A percentile compares a stretch with the other conserved stretches of the same genome.
Conservation (phyloP, 1,284 basidiomycete species). For the Mycena sp. region DNA sequence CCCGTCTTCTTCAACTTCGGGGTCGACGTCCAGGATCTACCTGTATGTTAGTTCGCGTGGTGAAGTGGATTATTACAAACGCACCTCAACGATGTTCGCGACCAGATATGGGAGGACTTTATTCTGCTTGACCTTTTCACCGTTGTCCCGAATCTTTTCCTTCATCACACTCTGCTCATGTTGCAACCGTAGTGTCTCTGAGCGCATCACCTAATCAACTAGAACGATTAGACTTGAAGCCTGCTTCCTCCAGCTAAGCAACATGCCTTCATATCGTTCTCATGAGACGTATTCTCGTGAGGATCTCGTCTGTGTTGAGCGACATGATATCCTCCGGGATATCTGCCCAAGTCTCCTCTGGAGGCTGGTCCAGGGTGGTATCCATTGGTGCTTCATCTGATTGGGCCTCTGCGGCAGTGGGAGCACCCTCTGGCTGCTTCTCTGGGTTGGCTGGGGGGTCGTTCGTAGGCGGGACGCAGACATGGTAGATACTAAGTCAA, state of each 20-base stretch:
- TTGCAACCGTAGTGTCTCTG: conserved; percentile 90
- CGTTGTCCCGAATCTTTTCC: conserved; percentile 98
- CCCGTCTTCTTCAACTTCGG: conserved; percentile 92
- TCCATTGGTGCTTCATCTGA: conserved; percentile 71
- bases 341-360: conserved; percentile 84
- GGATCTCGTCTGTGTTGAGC: conserved; percentile 83
- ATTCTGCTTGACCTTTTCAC: conserved; percentile 99
- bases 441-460: conserved; percentile 59
- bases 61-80: conserved; percentile 34
- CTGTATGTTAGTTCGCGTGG: no score
- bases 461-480: conserved; percentile 71
- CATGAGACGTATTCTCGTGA: conserved; percentile 87
- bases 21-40: conserved; percentile 94
- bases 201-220: conserved; percentile 84
- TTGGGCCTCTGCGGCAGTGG: conserved; percentile 40
- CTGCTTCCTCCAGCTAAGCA: no score
- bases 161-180: conserved; percentile 97
- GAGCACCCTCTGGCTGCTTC: conserved; percentile 56
- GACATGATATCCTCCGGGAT: conserved; percentile 84
- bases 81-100: conserved; percentile 95
- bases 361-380: conserved; percentile 71
- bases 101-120: conserved; percentile 99
- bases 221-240: background rate
- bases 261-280: conserved; percentile 92
- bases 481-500: conserved; percentile 50